A percentile compares a stretch with the other conserved stretches of the same genome.
phyloP scores from a whole-genome alignment of 805 yeast genomes.

The Pichia exigua region DNA sequence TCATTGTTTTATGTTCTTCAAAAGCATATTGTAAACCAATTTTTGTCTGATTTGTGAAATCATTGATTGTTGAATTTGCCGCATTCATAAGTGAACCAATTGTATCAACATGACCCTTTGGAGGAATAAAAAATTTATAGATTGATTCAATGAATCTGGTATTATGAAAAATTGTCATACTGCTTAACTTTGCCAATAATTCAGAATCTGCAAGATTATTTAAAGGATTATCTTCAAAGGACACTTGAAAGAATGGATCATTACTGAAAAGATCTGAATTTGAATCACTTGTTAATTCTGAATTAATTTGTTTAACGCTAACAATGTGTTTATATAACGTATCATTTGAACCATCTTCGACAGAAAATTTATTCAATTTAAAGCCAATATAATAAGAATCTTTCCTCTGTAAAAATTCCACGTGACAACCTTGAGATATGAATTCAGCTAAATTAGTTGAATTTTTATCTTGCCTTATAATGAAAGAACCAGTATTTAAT shows the following conservation, averaged over 20 bases:
- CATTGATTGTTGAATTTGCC: slow-evolving; percentile 92
- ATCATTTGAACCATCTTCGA: slow-evolving; percentile 78
- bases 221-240: slow-evolving; percentile 81
- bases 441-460: slow-evolving; percentile 60
- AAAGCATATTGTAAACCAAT: slow-evolving; percentile 88
- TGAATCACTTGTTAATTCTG: slow-evolving; percentile 25
- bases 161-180: slow-evolving; percentile 87
- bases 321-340: slow-evolving; percentile 83
- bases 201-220: slow-evolving; percentile 79
- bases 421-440: slow-evolving; percentile 72
- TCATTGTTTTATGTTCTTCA: slow-evolving; percentile 88
- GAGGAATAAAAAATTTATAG: slow-evolving; percentile 74
- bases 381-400: slow-evolving; percentile 69
- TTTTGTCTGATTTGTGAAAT: slow-evolving; percentile 80
- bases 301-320: slow-evolving; percentile 60
- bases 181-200: slow-evolving; percentile 62
- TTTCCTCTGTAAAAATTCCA: slow-evolving; percentile 67
- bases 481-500: slow-evolving; percentile 69
- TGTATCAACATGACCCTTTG: slow-evolving; percentile 77
- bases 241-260: slow-evolving; percentile 67
- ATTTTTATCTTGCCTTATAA: slow-evolving; percentile 39
- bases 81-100: slow-evolving; percentile 87
- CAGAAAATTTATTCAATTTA: slow-evolving; percentile 69
- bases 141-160: slow-evolving; percentile 75
- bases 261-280: slow-evolving; percentile 9